phyloP scores from a whole-genome alignment of 2,329 filamentous ascomycete genomes.

The Sporothrix sp. region DNA sequence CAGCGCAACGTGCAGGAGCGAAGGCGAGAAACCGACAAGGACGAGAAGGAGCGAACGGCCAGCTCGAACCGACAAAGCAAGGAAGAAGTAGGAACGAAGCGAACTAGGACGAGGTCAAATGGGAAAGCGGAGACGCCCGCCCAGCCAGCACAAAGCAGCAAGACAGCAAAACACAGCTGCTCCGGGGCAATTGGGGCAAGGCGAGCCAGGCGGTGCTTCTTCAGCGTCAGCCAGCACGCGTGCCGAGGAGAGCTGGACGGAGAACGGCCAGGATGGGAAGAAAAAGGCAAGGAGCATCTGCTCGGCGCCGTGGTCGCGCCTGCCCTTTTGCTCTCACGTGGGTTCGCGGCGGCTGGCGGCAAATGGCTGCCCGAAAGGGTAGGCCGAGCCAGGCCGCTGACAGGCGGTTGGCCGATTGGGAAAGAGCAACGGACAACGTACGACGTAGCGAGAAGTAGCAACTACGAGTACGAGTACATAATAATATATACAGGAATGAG shows the following conservation, averaged over 20 bases:
- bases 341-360: neutral
- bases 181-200: neutral
- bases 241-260: too few species aligned
- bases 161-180: neutral
- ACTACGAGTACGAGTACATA: neutral
- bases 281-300: neutral
- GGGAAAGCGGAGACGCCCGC: slow-evolving; percentile 1
- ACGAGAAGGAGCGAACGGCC: neutral
- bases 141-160: neutral
- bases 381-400: slow-evolving; percentile 6
- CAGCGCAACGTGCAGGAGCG: neutral
- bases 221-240: too few species aligned
- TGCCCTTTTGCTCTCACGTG: slow-evolving; percentile 5
- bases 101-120: neutral
- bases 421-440: neutral
- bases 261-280: neutral
- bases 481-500: neutral
- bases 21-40: neutral
- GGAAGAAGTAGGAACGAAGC: slow-evolving; percentile 6
- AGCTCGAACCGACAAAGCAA: too few species aligned
- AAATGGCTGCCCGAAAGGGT: neutral
- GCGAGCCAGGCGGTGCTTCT: neutral
- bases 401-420: neutral
- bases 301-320: neutral
- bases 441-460: neutral